Percentiles rank a stretch among this genome's conserved stretches.
Conservation (phyloP, 805 yeast species). For the Pichia phayaonensis region DNA sequence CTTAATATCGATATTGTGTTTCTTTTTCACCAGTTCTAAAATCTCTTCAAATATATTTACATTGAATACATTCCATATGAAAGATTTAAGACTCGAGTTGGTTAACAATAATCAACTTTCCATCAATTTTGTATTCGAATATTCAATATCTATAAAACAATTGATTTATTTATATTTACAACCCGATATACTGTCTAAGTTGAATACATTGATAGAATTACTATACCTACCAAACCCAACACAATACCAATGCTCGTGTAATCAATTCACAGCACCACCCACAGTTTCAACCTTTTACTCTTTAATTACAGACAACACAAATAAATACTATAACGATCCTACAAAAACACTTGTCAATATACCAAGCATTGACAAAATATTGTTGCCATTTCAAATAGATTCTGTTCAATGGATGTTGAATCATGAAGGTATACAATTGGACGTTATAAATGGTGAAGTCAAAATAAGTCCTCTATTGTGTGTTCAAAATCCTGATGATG, state of each 20-base stretch:
- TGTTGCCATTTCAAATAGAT: constrained; percentile 41
- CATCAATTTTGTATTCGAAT: constrained; percentile 4
- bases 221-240: constrained; percentile 16
- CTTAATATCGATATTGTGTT: not conserved
- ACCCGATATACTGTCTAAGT: constrained; percentile 13
- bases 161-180: constrained; percentile 13
- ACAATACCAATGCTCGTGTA: constrained; percentile 16
- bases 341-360: constrained; percentile 2
- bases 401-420: constrained; percentile 51
- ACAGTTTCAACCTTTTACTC: constrained; percentile 38
- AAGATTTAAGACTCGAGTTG: not conserved
- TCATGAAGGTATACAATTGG: constrained; percentile 36
- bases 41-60: not conserved
- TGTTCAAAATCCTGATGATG: constrained; percentile 14
- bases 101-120: not conserved
- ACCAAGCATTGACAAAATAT: constrained; percentile 17
- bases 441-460: not conserved
- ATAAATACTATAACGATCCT: constrained; percentile 10
- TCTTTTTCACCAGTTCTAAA: not conserved
- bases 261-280: constrained; percentile 11
- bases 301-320: constrained; percentile 39
- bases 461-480: constrained; percentile 15
- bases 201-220: constrained; percentile 13
- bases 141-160: constrained; percentile 14
- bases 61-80: not conserved